phyloP scores from a whole-genome alignment of 768 basidiomycete species.

The Amanita pallidorosea region DNA sequence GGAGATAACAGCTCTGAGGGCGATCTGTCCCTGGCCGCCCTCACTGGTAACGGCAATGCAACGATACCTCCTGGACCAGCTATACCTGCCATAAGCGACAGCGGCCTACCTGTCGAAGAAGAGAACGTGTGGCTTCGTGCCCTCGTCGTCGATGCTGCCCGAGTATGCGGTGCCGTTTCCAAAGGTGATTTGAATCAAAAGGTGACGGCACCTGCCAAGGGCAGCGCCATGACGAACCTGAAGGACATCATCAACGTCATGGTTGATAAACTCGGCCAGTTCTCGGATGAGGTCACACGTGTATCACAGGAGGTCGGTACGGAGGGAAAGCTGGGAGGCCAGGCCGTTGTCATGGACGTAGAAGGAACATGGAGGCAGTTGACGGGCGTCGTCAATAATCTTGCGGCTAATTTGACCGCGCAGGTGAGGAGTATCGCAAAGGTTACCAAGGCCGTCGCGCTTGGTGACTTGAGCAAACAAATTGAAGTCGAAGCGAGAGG shows the following conservation, averaged over 20 bases:
- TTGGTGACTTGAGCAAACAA: slow-evolving; percentile 81
- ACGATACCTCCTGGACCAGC: neutral
- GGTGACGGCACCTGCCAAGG: slow-evolving; percentile 70
- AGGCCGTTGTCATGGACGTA: slow-evolving; percentile 78
- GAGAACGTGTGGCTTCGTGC: slow-evolving; percentile 74
- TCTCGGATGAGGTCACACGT: slow-evolving; percentile 86
- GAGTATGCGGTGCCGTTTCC: slow-evolving; percentile 75
- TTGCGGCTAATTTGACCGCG: slow-evolving; percentile 69
- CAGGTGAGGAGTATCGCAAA: slow-evolving; percentile 83
- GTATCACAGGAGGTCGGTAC: slow-evolving; percentile 80
- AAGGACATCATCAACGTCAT: slow-evolving; percentile 72
- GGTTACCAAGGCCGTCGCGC: slow-evolving; percentile 90
- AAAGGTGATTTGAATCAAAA: slow-evolving; percentile 68
- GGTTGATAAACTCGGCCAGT: slow-evolving; percentile 64
- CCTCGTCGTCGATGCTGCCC: slow-evolving; percentile 74
- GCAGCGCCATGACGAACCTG: slow-evolving; percentile 71
- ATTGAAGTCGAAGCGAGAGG: slow-evolving; percentile 88
- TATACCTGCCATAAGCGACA: slow-evolving; percentile 1
- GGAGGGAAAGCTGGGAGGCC: slow-evolving; percentile 77
- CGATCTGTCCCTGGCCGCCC: neutral
- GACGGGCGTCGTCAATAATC: slow-evolving; percentile 74
- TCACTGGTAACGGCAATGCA: neutral
- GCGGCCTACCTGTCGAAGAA: slow-evolving; percentile 2
- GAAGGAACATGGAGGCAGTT: slow-evolving; percentile 87
- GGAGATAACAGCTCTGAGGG: neutral